A percentile compares a stretch with the other conserved stretches of the same genome.
Evolutionary conservation across 139 green algal species (phyloP).

Genomic region (Deuterostichococcus epilithicus): DNA sequence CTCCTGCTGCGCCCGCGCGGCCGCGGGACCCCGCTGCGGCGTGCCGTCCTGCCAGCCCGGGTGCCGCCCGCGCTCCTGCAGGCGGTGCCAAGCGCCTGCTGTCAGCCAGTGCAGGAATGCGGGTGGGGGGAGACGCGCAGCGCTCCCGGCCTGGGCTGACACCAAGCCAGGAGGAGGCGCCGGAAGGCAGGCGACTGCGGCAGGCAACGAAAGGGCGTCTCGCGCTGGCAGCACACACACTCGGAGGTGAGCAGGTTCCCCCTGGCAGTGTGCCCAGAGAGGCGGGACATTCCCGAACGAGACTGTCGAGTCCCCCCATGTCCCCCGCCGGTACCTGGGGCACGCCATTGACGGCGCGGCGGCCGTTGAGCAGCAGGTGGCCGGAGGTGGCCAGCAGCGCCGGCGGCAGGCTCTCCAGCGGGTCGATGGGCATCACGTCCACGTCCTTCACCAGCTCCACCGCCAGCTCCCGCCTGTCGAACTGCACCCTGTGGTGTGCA

Average conservation of each 20-base stretch:
- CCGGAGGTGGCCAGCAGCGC: slow-evolving; percentile 16
- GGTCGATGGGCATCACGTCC: slow-evolving; percentile 65
- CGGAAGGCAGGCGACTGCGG: too few species aligned
- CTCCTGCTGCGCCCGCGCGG: slow-evolving; percentile 22
- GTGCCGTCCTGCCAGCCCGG: neutral
- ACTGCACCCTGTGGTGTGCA: slow-evolving; percentile 67
- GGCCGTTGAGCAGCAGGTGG: slow-evolving; percentile 33
- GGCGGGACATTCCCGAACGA: neutral
- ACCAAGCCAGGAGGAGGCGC: too few species aligned
- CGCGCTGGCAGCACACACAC: too few species aligned
- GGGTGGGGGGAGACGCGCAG: too few species aligned
- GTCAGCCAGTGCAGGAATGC: too few species aligned
- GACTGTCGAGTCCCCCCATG: slow-evolving; percentile 2
- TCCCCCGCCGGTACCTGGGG: neutral
- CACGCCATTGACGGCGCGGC: slow-evolving; percentile 4
- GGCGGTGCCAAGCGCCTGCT: neutral
- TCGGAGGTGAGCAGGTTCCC: too few species aligned
- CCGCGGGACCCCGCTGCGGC: slow-evolving; percentile 12
- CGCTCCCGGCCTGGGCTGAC: too few species aligned
- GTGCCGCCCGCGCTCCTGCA: neutral
- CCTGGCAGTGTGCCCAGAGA: neutral
- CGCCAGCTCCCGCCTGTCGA: slow-evolving; percentile 76
- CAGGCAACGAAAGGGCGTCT: too few species aligned
- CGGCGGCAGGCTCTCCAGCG: slow-evolving; percentile 37
- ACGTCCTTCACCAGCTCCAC: slow-evolving; percentile 76